Evolutionary conservation across 2,329 filamentous ascomycete genomes (phyloP).

Genomic region (Chaetomium olivaceum): DNA sequence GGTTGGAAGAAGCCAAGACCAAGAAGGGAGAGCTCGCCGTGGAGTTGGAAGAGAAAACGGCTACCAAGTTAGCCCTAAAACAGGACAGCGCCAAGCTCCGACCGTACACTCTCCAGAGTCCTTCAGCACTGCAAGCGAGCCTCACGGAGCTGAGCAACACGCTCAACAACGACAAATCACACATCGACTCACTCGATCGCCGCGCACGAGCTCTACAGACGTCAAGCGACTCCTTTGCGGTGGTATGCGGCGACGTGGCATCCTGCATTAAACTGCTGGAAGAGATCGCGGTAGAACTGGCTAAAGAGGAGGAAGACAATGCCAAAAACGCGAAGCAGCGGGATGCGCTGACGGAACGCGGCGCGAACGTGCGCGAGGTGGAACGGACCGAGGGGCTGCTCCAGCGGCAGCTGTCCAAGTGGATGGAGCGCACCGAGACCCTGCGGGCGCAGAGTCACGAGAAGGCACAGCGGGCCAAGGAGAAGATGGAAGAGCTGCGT

Average conservation of each 20-base stretch:
- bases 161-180: conserved; percentile 73
- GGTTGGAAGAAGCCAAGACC: conserved; percentile 78
- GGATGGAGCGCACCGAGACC: conserved; percentile 83
- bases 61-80: conserved; percentile 67
- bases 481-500: conserved; percentile 87
- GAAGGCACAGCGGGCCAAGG: conserved; percentile 78
- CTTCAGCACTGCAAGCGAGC: conserved; percentile 76
- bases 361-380: conserved; percentile 87
- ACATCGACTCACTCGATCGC: conserved; percentile 85
- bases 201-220: conserved; percentile 88
- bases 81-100: conserved; percentile 87
- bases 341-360: conserved; percentile 83
- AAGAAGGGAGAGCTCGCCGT: conserved; percentile 77
- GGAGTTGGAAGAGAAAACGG: conserved; percentile 69
- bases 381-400: conserved; percentile 84
- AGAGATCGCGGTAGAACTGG: conserved; percentile 79
- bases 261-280: conserved; percentile 87
- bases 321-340: conserved; percentile 76
- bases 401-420: conserved; percentile 79
- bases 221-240: conserved; percentile 82
- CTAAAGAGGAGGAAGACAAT: conserved; percentile 89
- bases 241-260: conserved; percentile 81
- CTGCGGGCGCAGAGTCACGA: conserved; percentile 76
- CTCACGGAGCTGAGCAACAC: conserved; percentile 80
- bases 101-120: conserved; percentile 89